Evolutionary conservation across 2,329 filamentous ascomycete genomes (phyloP).

Genomic region (Blumeria hordei): DNA sequence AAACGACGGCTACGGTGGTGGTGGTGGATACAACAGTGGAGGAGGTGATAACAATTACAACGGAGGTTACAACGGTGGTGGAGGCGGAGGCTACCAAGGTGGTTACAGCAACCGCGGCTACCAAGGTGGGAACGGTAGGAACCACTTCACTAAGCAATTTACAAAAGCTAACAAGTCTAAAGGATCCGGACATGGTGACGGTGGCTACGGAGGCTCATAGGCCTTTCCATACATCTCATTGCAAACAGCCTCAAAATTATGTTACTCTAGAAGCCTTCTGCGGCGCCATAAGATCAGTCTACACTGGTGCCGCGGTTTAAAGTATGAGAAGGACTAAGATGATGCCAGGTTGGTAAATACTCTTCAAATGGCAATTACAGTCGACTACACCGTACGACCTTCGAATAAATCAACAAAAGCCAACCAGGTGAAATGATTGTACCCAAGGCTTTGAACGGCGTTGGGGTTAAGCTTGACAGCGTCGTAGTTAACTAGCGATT

Average conservation of each 20-base stretch:
- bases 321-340: too few species aligned
- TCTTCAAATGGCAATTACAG: not conserved
- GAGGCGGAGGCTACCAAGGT: conserved; percentile 12
- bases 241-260: not conserved
- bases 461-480: too few species aligned
- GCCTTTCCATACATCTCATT: not conserved
- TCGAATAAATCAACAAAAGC: conserved; percentile 4
- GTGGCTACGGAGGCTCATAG: not conserved
- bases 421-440: too few species aligned
- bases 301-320: not conserved
- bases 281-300: not conserved
- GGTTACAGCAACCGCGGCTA: conserved; percentile 2
- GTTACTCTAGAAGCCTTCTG: not conserved
- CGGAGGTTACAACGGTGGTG: conserved; percentile 21
- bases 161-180: not conserved
- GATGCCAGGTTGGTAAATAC: too few species aligned
- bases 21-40: conserved; percentile 8
- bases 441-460: too few species aligned
- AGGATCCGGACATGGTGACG: conserved; percentile 11
- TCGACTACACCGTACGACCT: conserved; percentile 16
- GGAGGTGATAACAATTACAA: conserved; percentile 7
- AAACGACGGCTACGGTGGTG: conserved; percentile 19
- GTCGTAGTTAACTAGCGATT: too few species aligned
- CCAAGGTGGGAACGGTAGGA: conserved; percentile 15
- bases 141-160: not conserved